Conservation (phyloP, 2,329 filamentous ascomycete species). For the Phaeophleospora eucalypticola region DNA sequence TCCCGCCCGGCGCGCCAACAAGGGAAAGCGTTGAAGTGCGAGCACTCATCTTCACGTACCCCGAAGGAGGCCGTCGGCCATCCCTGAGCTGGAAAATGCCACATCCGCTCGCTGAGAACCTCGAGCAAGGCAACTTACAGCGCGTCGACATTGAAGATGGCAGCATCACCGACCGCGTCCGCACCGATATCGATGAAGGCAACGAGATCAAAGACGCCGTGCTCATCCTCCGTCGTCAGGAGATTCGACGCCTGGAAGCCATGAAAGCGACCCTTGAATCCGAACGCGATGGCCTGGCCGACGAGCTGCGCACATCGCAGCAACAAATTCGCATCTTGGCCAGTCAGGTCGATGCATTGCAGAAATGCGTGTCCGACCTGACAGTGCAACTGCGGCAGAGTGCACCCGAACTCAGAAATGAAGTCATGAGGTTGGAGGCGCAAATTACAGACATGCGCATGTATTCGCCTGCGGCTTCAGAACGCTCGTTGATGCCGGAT, state of each 20-base stretch:
- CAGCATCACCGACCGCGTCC: constrained; percentile 21
- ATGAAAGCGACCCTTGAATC: constrained; percentile 5
- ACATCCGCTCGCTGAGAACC: constrained; percentile 18
- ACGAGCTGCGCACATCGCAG: background rate
- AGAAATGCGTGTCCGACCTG: constrained; percentile 10
- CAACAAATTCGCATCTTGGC: constrained; percentile 13
- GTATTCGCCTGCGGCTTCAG: background rate
- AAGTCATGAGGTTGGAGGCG: constrained; percentile 1
- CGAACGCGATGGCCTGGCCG: constrained; percentile 14
- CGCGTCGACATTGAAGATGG: constrained; percentile 18
- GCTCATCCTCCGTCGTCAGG: constrained; percentile 17
- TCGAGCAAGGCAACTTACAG: constrained; percentile 18
- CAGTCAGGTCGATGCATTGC: constrained; percentile 11
- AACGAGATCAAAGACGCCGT: constrained; percentile 24
- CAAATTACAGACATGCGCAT: constrained; percentile 5
- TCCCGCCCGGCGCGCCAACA: constrained; percentile 18
- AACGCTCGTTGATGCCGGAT: background rate
- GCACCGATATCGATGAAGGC: constrained; percentile 24
- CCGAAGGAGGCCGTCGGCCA: constrained; percentile 11
- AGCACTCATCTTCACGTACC: constrained; percentile 27
- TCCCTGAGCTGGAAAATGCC: constrained; percentile 7
- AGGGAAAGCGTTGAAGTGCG: constrained; percentile 28
- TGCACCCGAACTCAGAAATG: constrained; percentile 2
- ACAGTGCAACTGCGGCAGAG: constrained; percentile 4
- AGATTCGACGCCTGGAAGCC: constrained; percentile 19